Conservation (phyloP, 2,329 filamentous ascomycete genomes). For the Cladophialophora immunda region DNA sequence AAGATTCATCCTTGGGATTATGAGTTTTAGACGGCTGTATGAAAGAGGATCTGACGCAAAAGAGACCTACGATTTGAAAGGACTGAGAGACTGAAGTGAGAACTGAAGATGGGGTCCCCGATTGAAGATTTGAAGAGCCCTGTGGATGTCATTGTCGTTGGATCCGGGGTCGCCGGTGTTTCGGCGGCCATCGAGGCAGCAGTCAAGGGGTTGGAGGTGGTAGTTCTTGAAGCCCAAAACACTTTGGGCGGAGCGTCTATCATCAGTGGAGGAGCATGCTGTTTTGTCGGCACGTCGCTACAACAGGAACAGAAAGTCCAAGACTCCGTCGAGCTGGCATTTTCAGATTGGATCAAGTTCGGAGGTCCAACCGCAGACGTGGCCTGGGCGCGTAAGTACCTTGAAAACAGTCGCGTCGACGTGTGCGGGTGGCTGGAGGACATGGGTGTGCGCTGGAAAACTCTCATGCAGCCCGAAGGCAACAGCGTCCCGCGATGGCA, state of each 20-base stretch:
- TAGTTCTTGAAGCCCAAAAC: neutral
- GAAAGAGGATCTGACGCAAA: too few relatives aligned
- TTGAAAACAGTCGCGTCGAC: slow-evolving; percentile 3
- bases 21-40: too few relatives aligned
- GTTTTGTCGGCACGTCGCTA: slow-evolving; percentile 1
- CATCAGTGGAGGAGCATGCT: slow-evolving; percentile 9
- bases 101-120: neutral
- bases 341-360: neutral
- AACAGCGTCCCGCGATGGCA: slow-evolving; percentile 9
- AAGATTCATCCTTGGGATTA: too few relatives aligned
- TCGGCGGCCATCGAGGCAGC: slow-evolving; percentile 9
- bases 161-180: slow-evolving; percentile 3
- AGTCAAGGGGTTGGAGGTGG: neutral
- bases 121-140: neutral
- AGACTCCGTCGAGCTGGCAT: slow-evolving; percentile 1
- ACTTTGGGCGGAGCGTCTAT: neutral
- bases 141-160: neutral
- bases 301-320: neutral
- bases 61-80: too few relatives aligned
- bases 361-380: slow-evolving; percentile 5
- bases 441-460: neutral
- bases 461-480: slow-evolving; percentile 8
- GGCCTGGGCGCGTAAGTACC: slow-evolving; percentile 7
- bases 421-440: slow-evolving; percentile 5
- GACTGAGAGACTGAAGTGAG: too few relatives aligned